Evolutionary conservation across 345 rosid species (phyloP).

Genomic region (Sisymbrium altissimum): DNA sequence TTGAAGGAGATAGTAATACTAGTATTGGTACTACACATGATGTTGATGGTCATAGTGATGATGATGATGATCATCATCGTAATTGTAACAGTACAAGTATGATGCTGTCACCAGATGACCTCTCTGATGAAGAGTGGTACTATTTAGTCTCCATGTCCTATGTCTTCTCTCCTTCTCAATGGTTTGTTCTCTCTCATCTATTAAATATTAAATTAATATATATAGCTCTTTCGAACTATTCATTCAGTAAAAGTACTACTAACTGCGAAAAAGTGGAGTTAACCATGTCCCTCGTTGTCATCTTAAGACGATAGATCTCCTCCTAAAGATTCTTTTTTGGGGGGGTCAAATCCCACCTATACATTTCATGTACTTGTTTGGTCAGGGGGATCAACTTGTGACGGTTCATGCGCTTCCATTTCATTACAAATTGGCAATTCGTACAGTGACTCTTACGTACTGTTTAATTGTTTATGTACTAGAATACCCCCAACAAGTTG

Average conservation of each 20-base stretch:
- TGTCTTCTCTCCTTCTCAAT: slow-evolving; percentile 69
- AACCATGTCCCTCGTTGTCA: neutral
- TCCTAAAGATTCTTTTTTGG: neutral
- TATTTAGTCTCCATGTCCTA: slow-evolving; percentile 98
- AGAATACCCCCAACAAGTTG: neutral
- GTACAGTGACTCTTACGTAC: neutral
- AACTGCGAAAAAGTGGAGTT: neutral
- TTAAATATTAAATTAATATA: neutral
- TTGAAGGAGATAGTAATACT: slow-evolving; percentile 49
- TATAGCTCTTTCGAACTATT: neutral
- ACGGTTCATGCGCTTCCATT: neutral
- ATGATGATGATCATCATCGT: neutral
- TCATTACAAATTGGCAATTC: neutral
- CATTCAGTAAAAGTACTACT: neutral
- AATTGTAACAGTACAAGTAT: neutral
- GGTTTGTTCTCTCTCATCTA: slow-evolving; percentile 44
- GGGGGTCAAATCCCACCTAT: neutral
- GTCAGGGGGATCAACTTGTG: neutral
- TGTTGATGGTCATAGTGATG: slow-evolving; percentile 30
- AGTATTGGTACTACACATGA: slow-evolving; percentile 43
- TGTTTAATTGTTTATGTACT: neutral
- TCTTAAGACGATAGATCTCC: neutral
- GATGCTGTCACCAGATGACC: slow-evolving; percentile 80
- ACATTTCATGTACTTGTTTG: neutral
- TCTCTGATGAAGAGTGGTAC: slow-evolving; percentile 94